Base-by-base conservation (phyloP, 306 rosid genomes). In the Notholithocarpus densiflorus region DNA sequence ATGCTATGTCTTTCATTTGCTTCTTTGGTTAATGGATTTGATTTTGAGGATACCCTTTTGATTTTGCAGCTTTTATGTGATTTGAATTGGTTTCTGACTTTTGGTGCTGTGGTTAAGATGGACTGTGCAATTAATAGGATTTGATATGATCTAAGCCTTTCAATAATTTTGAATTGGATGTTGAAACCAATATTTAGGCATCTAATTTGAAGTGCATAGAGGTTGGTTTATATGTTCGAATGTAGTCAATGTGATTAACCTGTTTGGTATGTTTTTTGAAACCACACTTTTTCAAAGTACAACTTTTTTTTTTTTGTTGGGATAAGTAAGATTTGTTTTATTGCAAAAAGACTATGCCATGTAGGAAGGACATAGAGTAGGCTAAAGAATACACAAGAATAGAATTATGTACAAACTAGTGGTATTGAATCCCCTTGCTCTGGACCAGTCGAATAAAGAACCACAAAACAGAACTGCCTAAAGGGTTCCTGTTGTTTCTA, bases 61-160 rank as follows among this genome's bases (percentile, higher is more conserved):
- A 71, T 73, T 32, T 60, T 62, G 34, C 59, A 73, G 55, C 61
- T 29, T 66, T 12, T 43, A 7, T 21, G 60, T 73, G 57, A 56
- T 74, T 64, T 73, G 75, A 32, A 76, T 81, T 54, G 56, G 40
- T 71, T 21, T 15, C 43, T 51, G 40, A 21, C 20, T 66, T 71
- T 40, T 27, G 78, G 43, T 45, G 55, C 73, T 21, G 23, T 15
- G 21, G 55, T 78, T 78, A 19, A 27, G 51, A 68, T 73, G 11
- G 24, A 69, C 24, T 23, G 19, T 19, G 78, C 10, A 37, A 53
- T 31, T 6, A 21, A 43, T 66, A 45, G 26, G 56, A 43, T 65
- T 54, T 74, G 3, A 14, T 1, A n/a, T 23, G 7, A 59, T 23
- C 34, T 53, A 21, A 15, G 27, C n/a, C 29, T 21, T 77, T 15